Evolutionary conservation across 805 yeast species (phyloP).

Genomic region (Yarrowia porcina): DNA sequence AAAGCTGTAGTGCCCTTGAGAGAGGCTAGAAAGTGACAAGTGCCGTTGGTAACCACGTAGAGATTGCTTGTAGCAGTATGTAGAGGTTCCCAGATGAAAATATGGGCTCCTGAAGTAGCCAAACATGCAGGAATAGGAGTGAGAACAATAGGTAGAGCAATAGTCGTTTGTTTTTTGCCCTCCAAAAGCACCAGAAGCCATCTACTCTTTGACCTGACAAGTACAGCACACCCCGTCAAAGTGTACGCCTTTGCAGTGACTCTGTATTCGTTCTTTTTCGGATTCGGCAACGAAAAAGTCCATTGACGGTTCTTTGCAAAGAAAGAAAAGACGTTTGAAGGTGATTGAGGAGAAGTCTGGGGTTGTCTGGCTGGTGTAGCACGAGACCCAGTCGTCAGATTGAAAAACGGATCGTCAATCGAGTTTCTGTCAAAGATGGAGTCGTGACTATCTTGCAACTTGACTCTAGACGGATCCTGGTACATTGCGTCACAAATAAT

Average conservation of each 20-base stretch:
- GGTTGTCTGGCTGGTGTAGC: background rate
- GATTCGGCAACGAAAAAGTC: background rate
- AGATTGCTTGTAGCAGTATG: background rate
- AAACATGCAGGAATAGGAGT: background rate
- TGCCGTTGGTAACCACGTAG: constrained; percentile 5
- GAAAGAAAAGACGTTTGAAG: background rate
- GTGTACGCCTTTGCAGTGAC: constrained; percentile 10
- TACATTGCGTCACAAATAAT: background rate
- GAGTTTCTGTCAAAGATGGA: background rate
- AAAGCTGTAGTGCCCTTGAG: constrained; percentile 5
- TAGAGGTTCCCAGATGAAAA: constrained; percentile 18
- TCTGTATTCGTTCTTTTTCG: constrained; percentile 8
- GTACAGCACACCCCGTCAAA: background rate
- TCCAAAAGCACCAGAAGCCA: constrained; percentile 4
- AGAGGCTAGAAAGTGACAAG: background rate
- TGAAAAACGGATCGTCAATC: background rate
- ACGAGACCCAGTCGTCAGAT: background rate
- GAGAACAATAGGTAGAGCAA: background rate
- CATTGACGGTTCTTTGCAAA: background rate
- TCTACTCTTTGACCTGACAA: background rate
- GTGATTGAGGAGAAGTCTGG: background rate
- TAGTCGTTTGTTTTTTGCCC: background rate
- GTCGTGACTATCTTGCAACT: background rate
- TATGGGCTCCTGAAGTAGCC: background rate
- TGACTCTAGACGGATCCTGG: background rate